Evolutionary conservation across 1,284 basidiomycete species (phyloP).

Genomic region (Meira nashicola): DNA sequence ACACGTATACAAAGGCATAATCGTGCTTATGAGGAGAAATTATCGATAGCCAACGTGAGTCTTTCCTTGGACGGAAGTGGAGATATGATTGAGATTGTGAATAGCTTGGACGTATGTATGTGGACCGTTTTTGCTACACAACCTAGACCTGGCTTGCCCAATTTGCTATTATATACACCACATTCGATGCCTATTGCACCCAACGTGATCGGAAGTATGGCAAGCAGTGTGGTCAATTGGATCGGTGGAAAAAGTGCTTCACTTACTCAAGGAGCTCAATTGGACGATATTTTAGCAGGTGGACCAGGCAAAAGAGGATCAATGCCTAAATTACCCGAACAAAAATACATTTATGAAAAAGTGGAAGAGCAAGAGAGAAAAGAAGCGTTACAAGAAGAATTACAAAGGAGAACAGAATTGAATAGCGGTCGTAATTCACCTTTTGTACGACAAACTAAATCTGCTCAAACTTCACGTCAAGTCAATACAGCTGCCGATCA

Average conservation of each 20-base stretch:
- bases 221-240: slow-evolving; percentile 16
- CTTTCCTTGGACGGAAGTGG: slow-evolving; percentile 28
- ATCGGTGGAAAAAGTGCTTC: slow-evolving; percentile 12
- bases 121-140: slow-evolving; percentile 42
- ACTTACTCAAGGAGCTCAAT: slow-evolving; percentile 8
- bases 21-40: slow-evolving; percentile 24
- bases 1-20: slow-evolving; percentile 41
- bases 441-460: background rate
- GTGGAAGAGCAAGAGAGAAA: background rate
- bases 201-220: slow-evolving; percentile 31
- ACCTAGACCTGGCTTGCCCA: slow-evolving; percentile 33
- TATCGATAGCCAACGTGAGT: slow-evolving; percentile 14
- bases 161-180: slow-evolving; percentile 26
- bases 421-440: background rate
- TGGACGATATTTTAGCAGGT: slow-evolving; percentile 16
- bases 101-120: slow-evolving; percentile 40
- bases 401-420: background rate
- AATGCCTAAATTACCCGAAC: slow-evolving; percentile 12
- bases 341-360: slow-evolving; percentile 4
- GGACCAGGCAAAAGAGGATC: slow-evolving; percentile 1
- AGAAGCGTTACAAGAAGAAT: slow-evolving; percentile 4
- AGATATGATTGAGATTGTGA: slow-evolving; percentile 41
- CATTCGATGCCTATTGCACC: slow-evolving; percentile 34
- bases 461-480: background rate
- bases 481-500: background rate